phyloP scores from a whole-genome alignment of 768 basidiomycete species.

The Russula sp. region DNA sequence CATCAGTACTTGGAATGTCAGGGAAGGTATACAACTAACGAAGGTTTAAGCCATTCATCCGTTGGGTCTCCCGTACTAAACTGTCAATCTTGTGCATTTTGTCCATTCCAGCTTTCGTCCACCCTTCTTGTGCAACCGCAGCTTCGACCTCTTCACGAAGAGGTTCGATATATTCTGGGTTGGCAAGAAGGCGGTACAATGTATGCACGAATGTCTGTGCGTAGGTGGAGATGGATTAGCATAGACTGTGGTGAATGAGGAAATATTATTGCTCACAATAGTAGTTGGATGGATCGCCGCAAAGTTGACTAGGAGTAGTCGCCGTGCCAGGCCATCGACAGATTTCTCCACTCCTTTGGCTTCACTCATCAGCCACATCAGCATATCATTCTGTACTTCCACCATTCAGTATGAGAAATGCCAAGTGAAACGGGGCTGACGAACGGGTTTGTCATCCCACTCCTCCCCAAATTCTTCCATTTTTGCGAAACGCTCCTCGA shows the following conservation, averaged over 20 bases:
- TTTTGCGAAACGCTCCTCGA: slow-evolving; percentile 24
- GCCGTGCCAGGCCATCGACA: slow-evolving; percentile 30
- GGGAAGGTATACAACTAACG: slow-evolving; percentile 18
- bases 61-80: slow-evolving; percentile 33
- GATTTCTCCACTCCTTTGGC: slow-evolving; percentile 32
- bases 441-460: slow-evolving; percentile 28
- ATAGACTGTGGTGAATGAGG: neutral
- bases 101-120: slow-evolving; percentile 29
- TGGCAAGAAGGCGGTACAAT: slow-evolving; percentile 30
- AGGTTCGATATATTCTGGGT: slow-evolving; percentile 27
- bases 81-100: slow-evolving; percentile 34
- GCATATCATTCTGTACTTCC: slow-evolving; percentile 37
- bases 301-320: slow-evolving; percentile 32
- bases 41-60: slow-evolving; percentile 26
- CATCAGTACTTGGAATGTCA: neutral
- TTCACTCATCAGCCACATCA: slow-evolving; percentile 42
- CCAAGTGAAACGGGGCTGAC: neutral
- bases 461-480: slow-evolving; percentile 24
- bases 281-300: slow-evolving; percentile 33
- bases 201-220: slow-evolving; percentile 29
- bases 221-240: neutral
- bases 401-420: neutral
- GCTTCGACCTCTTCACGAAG: slow-evolving; percentile 33
- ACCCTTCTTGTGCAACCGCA: slow-evolving; percentile 29
- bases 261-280: slow-evolving; percentile 20